Evolutionary conservation across 2,329 filamentous ascomycete species (phyloP).

Genomic region (Ophiocordyceps sinensis): DNA sequence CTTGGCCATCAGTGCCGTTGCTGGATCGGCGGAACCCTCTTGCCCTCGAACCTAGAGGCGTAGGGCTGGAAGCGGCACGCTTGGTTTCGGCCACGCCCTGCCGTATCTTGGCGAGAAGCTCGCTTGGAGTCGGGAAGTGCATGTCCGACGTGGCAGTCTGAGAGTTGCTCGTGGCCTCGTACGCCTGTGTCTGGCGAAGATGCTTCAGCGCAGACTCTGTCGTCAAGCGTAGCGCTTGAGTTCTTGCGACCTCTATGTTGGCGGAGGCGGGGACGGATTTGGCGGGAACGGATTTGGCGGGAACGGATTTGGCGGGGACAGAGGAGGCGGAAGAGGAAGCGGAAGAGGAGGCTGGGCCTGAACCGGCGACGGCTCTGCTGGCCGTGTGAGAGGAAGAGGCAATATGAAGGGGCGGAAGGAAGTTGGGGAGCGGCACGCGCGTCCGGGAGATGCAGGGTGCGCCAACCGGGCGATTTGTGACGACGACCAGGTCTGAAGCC

Average conservation of each 20-base stretch:
- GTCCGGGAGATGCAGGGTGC: not conserved
- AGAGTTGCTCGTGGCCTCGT: not conserved
- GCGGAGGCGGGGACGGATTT: no score
- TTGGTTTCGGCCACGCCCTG: not conserved
- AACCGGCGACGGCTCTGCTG: not conserved
- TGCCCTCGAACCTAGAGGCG: not conserved
- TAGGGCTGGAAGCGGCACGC: not conserved
- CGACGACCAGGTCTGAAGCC: not conserved
- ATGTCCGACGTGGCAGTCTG: not conserved
- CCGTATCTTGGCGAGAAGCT: not conserved
- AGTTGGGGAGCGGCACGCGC: constrained; percentile 4
- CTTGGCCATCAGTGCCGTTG: not conserved
- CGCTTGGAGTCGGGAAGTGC: not conserved
- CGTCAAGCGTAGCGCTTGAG: constrained; percentile 7
- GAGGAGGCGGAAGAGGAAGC: not conserved
- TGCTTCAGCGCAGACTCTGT: constrained; percentile 7
- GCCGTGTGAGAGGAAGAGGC: not conserved
- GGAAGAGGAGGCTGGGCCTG: not conserved
- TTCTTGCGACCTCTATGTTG: not conserved
- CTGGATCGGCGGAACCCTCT: not conserved
- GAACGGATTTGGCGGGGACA: no score
- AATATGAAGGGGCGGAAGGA: not conserved
- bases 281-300: no score
- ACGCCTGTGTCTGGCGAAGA: constrained; percentile 2
- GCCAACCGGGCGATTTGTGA: not conserved